phyloP scores from a whole-genome alignment of 495 filamentous ascomycete species.

The Penicillium subrubescens region DNA sequence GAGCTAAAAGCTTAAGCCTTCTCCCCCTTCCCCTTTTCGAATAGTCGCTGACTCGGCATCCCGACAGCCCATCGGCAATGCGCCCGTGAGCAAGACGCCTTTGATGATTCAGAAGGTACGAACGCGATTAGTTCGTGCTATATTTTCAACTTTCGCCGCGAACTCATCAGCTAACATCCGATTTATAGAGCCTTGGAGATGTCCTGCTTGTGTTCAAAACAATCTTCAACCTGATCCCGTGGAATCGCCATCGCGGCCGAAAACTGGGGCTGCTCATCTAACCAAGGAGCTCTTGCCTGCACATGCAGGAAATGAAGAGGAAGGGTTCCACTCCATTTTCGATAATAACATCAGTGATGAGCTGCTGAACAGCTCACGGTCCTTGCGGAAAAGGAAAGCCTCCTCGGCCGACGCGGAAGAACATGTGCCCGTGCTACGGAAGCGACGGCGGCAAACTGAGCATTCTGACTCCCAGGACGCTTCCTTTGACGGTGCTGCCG shows the following conservation, averaged over 20 bases:
- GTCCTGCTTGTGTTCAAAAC: constrained; percentile 72
- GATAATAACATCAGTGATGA: constrained; percentile 75
- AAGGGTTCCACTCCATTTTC: constrained; percentile 85
- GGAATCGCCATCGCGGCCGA: constrained; percentile 45
- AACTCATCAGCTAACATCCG: constrained; percentile 24
- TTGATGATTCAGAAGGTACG: constrained; percentile 70
- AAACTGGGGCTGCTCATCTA: constrained; percentile 53
- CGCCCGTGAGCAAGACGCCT: constrained; percentile 74
- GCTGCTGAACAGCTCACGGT: constrained; percentile 80
- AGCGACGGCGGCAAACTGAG: constrained; percentile 46
- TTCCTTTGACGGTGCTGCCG: constrained; percentile 24
- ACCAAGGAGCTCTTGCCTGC: constrained; percentile 77
- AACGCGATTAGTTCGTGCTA: constrained; percentile 10
- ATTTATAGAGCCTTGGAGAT: constrained; percentile 70
- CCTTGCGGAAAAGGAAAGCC: constrained; percentile 83
- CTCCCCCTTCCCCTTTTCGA: constrained; percentile 24
- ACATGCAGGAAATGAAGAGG: constrained; percentile 66
- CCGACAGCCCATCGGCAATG: constrained; percentile 84
- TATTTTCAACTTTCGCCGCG: background rate
- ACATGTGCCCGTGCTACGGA: constrained; percentile 46
- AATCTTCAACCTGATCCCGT: constrained; percentile 55
- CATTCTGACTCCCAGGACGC: constrained; percentile 22
- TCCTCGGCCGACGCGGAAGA: constrained; percentile 59
- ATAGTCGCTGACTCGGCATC: constrained; percentile 38
- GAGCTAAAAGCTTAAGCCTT: constrained; percentile 27